A percentile compares a stretch with the other conserved stretches of the same genome.
phyloP scores from a whole-genome alignment of 495 filamentous ascomycete genomes.

The Annulohypoxylon moriforme region DNA sequence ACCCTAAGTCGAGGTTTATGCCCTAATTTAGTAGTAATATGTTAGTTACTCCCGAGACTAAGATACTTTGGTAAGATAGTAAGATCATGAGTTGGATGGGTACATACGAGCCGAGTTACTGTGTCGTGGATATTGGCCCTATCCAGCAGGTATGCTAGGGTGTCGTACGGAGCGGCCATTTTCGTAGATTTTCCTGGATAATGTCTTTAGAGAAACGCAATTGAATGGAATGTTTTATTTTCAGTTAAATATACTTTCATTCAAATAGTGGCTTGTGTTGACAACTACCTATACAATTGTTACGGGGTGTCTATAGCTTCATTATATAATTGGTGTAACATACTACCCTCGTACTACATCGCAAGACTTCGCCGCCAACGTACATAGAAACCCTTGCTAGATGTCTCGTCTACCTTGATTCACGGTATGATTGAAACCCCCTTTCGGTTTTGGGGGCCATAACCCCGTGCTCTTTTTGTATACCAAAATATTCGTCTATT shows the following conservation, averaged over 20 bases:
- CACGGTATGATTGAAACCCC: not conserved
- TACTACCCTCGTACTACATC: not conserved
- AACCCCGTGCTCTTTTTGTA: not conserved
- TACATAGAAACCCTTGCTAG: not conserved
- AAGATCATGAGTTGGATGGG: not conserved
- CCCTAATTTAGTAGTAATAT: constrained; percentile 10
- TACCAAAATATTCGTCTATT: not conserved
- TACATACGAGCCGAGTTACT: constrained; percentile 38
- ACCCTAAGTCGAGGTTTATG: constrained; percentile 42
- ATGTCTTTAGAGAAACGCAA: not conserved
- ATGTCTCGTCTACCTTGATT: not conserved
- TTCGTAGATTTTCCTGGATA: not conserved
- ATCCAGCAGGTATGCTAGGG: constrained; percentile 48
- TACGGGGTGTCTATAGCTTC: not conserved
- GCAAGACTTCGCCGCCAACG: not conserved
- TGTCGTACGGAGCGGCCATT: constrained; percentile 40
- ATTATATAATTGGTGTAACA: not conserved
- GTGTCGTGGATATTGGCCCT: constrained; percentile 51
- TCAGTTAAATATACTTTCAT: not conserved
- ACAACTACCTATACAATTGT: not conserved
- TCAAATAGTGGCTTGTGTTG: not conserved
- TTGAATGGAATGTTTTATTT: no score
- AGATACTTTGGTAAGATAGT: not conserved
- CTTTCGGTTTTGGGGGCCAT: not conserved
- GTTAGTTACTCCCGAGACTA: not conserved